Evolutionary conservation across 1,284 basidiomycete genomes (phyloP).

Genomic region (Heliocybe sulcata): DNA sequence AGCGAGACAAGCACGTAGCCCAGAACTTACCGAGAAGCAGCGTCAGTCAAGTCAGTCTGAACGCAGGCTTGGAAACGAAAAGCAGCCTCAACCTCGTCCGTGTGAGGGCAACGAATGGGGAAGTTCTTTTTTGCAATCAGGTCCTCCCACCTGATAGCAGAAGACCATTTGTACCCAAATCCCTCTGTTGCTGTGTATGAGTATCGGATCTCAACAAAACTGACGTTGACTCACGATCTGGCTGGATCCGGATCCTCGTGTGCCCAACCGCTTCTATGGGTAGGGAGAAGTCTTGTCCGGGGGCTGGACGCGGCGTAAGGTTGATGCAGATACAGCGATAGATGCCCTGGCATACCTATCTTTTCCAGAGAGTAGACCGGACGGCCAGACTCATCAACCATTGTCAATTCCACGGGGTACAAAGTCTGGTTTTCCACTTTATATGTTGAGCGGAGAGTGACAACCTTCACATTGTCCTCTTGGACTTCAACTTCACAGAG

Average conservation of each 20-base stretch:
- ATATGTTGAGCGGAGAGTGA: constrained; percentile 93
- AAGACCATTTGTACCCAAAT: constrained; percentile 92
- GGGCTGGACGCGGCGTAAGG: constrained; percentile 31
- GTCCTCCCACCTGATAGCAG: constrained; percentile 90
- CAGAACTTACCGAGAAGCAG: constrained; percentile 43
- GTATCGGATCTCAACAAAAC: constrained; percentile 2
- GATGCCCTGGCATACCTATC: constrained; percentile 49
- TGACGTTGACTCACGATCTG: constrained; percentile 66
- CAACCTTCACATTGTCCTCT: constrained; percentile 91
- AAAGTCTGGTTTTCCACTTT: constrained; percentile 90
- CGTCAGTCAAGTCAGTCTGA: constrained; percentile 70
- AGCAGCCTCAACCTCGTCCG: constrained; percentile 77
- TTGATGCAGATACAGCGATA: background rate
- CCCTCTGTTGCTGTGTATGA: constrained; percentile 52
- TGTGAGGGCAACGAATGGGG: constrained; percentile 83
- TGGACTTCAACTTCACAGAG: constrained; percentile 84
- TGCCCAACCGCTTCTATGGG: constrained; percentile 90
- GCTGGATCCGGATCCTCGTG: constrained; percentile 82
- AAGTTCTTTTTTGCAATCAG: constrained; percentile 74
- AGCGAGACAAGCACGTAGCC: background rate
- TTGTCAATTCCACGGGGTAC: constrained; percentile 89
- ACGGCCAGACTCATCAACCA: constrained; percentile 84
- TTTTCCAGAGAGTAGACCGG: constrained; percentile 80
- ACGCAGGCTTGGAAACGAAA: constrained; percentile 97
- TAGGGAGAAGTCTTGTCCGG: constrained; percentile 86